phyloP scores from a whole-genome alignment of 305 asterid genomes.

The Caryopteris hybrid region DNA sequence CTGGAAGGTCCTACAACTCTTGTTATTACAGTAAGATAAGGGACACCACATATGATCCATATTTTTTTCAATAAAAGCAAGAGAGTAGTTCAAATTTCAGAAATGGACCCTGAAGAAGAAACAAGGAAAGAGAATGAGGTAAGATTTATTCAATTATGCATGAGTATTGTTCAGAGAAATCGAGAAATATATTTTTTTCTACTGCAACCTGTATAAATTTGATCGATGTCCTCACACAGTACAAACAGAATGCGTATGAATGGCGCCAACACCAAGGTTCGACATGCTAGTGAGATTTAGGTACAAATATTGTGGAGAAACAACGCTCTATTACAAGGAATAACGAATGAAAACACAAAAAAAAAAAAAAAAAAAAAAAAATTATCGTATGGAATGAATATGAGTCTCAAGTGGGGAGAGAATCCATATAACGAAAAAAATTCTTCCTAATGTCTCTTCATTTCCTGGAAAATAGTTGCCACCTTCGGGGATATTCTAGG shows the following conservation, averaged over 20 bases:
- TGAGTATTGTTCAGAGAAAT: background rate
- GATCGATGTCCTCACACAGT: conserved; percentile 8
- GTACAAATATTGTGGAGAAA: conserved; percentile 2
- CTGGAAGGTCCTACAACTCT: conserved; percentile 17
- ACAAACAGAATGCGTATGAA: conserved; percentile 16
- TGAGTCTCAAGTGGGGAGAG: conserved; percentile 5
- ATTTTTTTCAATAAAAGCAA: background rate
- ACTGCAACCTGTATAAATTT: background rate
- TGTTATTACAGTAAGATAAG: background rate
- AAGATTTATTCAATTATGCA: background rate
- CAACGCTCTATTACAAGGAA: background rate
- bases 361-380: too few species aligned
- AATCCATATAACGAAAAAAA: background rate
- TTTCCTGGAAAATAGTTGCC: conserved; percentile 74
- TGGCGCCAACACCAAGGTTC: too few species aligned
- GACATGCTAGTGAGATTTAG: conserved; percentile 14
- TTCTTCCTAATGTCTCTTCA: conserved; percentile 75
- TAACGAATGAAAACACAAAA: too few species aligned
- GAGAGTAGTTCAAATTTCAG: background rate
- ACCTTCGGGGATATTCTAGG: conserved; percentile 83
- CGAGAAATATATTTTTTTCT: background rate
- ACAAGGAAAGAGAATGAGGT: background rate
- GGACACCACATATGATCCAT: background rate
- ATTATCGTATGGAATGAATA: conserved; percentile 24
- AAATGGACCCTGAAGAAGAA: background rate